Evolutionary conservation across 2,329 filamentous ascomycete genomes (phyloP), one percentile per base, ranked within the genome.

Genomic region (Byssoonygena ceratinophila): DNA sequence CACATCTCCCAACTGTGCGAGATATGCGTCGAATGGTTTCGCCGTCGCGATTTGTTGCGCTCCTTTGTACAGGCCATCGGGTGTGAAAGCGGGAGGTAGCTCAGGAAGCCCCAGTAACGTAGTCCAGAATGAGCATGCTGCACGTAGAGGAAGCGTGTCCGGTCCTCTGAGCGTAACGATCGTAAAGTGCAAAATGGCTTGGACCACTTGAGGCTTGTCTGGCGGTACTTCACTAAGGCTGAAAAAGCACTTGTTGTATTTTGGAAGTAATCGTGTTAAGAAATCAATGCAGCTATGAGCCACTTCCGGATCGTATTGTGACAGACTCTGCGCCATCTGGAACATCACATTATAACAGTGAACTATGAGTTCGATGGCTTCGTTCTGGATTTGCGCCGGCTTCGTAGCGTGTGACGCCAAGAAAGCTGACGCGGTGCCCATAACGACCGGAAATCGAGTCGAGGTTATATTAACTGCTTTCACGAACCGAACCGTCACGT

Each of bases 131-230:
- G 65, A 61, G 31, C 71, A 68, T 3, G 70, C 68, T 25, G 71
- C 70, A 16, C 71, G 71, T n/a, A 74, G 68, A n/a, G 71, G 70
- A 12, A 74, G 63, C 8, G 71, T 69, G 34, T 74, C 71, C 0
- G 67, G 63, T 8, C 70, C 64, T 40, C 66, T 66, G 34, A 74
- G 60, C 14, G 68, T 63, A 18, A 66, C 56, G n/a, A 72, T 63
- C 3, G 66, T 69, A 54, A 73, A 70, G 22, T 70, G 65, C 11
- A 73, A 55, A 8, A 71, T 63, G 2, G 66, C 62, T 12, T 60
- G 61, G 12, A 69, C 60, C 3, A 66, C 60, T 1, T 64, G 61
- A 4, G 61, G 63, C 12, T 59, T 56, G 18, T 64, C 46, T 23
- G 53, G 45, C 16, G 43, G 52, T 14, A 59, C 59, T 12, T 63